Base-by-base conservation (phyloP, 2,329 filamentous ascomycete species). In the Pseudopyricularia javanii region DNA sequence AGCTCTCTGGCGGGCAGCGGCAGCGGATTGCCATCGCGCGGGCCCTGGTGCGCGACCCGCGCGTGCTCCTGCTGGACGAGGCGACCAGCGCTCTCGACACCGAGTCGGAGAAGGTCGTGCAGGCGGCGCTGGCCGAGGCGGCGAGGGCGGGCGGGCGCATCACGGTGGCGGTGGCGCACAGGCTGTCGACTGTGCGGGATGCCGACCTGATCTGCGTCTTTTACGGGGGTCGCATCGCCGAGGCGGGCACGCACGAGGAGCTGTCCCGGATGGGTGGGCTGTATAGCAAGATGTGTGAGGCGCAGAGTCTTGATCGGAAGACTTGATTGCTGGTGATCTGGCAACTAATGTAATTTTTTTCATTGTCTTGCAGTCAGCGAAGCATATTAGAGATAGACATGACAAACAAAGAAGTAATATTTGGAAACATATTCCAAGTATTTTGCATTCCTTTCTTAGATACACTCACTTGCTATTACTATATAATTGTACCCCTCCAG, bases 1-100 rank as follows among this genome's bases (percentile, higher is more conserved):
- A 97, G 68, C 78, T 98, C 0, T 96, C 90, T 8, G 93, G 93
- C 51, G 93, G 93, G 0, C 93, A 98, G 69, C 97, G 97, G 71
- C 93, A 98, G 68, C 85, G 93, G 57, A 97, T 98, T 61, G 93
- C 93, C 35, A 98, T 98, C 66, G 93, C 93, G 5, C 82, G 94
- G 53, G 93, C 93, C 12, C 76, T 98, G 28, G 83, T 98, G 60
- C 97, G 97, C 69, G 82, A 96, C 57, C 94, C 94, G 0, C 93
- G 98, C 69, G 97, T 98, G 57, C 74, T 98, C 28, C 95, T 98
- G 56, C 79, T 98, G 1, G 93, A 98, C 63, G 93, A 98, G 74
- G 88, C 94, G 17, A 98, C 94, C 0, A 95, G 89, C 2, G 93
- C 93, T 0, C 77, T 98, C 7, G 93, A 98, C 65, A 93, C 93